Base-by-base conservation (phyloP, 768 basidiomycete genomes). In the Guyanaporus albipodus region DNA sequence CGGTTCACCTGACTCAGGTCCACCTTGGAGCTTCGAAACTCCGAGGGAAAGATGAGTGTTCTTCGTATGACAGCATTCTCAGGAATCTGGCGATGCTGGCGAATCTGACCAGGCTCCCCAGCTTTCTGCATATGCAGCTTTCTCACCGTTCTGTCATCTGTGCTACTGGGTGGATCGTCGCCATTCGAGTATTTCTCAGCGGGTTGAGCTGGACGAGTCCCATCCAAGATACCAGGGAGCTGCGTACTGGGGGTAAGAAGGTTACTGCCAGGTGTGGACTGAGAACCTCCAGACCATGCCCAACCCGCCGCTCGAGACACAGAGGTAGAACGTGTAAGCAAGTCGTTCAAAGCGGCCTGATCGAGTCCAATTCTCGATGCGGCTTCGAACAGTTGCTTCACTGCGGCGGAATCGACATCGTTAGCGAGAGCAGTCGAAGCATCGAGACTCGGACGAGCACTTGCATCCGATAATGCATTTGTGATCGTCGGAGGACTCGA, bases 21-120 rank as follows among this genome's bases (percentile, higher is more conserved):
- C 29, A 77, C 66, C 36, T 76, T 73, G 18, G 84, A 76, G 31
- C 73, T 68, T 54, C 72, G 74, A 38, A 76, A 69, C 55, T 89
- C 87, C 46, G 83, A 83, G 38, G 88, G 83, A 57, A 83, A 80
- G 56, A 91, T 84, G 55, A 91, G 76, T 1, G 90, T 92, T 58
- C 90, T 75, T 59, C 90, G 78, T 42, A 91, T 75, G 48, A 91
- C 68, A 44, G 73, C 66, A 22, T 59, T 64, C 55, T 71, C 73
- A 55, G 69, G 62, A 49, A 59, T 53, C 22, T 64, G 62, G 37
- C 59, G 67, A 27, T 70, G 57, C 48, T 61, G 57, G 43, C 53
- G 56, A 33, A 60, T 61, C 40, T 67, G 59, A 46, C 51, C 56
- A 27, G 50, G 41, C 49, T 53, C 61, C 46, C 52, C 57, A 21